Percentiles rank a stretch among this genome's conserved stretches.
These are phyloP conservation scores for Zostera marina DNA, from an alignment of 116 monocot species.

Conservation along the genomic window DNA sequence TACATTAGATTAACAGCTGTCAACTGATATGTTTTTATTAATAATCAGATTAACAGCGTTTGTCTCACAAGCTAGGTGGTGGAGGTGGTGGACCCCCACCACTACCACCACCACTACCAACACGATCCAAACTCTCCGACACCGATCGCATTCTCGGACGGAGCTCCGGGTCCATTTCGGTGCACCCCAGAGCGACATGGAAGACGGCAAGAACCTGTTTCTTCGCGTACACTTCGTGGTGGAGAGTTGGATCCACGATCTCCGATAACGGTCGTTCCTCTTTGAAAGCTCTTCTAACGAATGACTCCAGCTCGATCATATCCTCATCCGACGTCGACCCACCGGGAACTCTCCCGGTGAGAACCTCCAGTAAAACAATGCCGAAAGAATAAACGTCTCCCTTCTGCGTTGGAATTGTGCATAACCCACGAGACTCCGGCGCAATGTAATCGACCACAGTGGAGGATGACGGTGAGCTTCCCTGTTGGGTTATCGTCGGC, in stretches of 20 bases:
- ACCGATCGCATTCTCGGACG: slow-evolving; percentile 70
- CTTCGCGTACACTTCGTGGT: slow-evolving; percentile 83
- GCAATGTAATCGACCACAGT: slow-evolving; percentile 32
- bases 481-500: slow-evolving; percentile 14
- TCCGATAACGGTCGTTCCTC: slow-evolving; percentile 76
- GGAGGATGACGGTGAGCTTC: neutral
- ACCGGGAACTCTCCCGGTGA: slow-evolving; percentile 47
- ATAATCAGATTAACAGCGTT: too few species aligned
- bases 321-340: slow-evolving; percentile 14
- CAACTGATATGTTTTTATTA: too few species aligned
- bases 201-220: slow-evolving; percentile 83
- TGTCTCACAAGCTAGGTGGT: neutral
- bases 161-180: slow-evolving; percentile 51
- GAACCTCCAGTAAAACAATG: slow-evolving; percentile 48
- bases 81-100: too few species aligned
- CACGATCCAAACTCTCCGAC: slow-evolving; percentile 59
- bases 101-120: too few species aligned
- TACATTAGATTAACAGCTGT: too few species aligned
- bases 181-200: slow-evolving; percentile 80
- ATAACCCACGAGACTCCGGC: slow-evolving; percentile 37
- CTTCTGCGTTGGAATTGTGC: slow-evolving; percentile 38
- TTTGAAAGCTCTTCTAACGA: slow-evolving; percentile 60
- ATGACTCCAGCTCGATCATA: slow-evolving; percentile 34
- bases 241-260: slow-evolving; percentile 62
- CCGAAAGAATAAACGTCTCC: slow-evolving; percentile 81